Percentiles rank a stretch among this genome's conserved stretches.
phyloP scores from a whole-genome alignment of 2,329 filamentous ascomycete species.

The Intubia oerlemansii region DNA sequence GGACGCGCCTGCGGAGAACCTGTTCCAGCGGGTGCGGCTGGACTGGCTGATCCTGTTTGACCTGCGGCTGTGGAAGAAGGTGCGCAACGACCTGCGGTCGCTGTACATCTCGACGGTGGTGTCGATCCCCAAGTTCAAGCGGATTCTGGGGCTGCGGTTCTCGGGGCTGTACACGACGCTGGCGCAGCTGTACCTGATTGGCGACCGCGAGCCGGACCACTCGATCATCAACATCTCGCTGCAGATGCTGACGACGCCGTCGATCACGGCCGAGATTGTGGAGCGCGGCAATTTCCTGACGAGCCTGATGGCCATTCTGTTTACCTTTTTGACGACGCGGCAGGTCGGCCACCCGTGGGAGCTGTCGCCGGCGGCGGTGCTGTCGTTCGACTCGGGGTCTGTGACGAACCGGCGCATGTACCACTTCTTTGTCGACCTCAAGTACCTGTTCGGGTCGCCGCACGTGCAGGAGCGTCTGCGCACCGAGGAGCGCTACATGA shows the following conservation, averaged over 20 bases:
- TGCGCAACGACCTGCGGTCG: conserved; percentile 73
- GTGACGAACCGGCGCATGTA: conserved; percentile 92
- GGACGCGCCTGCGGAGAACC: conserved; percentile 48
- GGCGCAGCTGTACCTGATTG: conserved; percentile 86
- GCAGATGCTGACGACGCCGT: conserved; percentile 90
- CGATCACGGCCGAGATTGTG: conserved; percentile 89
- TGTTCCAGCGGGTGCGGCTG: conserved; percentile 72
- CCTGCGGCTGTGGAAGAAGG: conserved; percentile 87
- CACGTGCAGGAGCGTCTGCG: conserved; percentile 75
- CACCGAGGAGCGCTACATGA: conserved; percentile 64
- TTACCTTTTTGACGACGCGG: conserved; percentile 87
- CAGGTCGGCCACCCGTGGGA: conserved; percentile 90
- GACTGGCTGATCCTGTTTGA: conserved; percentile 95
- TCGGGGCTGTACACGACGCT: conserved; percentile 85
- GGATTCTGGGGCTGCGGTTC: conserved; percentile 79
- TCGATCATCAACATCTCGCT: conserved; percentile 96
- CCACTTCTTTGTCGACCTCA: conserved; percentile 90
- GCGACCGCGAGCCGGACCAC: conserved; percentile 88
- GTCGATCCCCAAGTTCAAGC: conserved; percentile 88
- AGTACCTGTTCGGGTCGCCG: conserved; percentile 72
- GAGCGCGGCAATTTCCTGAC: conserved; percentile 91
- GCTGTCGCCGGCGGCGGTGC: conserved; percentile 62
- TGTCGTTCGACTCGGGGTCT: conserved; percentile 85
- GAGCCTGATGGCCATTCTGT: conserved; percentile 85
- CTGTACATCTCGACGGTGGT: conserved; percentile 95